Evolutionary conservation across 2,329 filamentous ascomycete genomes (phyloP), one percentile per base, ranked within the genome.

Genomic region (Emydomyces testavorans): DNA sequence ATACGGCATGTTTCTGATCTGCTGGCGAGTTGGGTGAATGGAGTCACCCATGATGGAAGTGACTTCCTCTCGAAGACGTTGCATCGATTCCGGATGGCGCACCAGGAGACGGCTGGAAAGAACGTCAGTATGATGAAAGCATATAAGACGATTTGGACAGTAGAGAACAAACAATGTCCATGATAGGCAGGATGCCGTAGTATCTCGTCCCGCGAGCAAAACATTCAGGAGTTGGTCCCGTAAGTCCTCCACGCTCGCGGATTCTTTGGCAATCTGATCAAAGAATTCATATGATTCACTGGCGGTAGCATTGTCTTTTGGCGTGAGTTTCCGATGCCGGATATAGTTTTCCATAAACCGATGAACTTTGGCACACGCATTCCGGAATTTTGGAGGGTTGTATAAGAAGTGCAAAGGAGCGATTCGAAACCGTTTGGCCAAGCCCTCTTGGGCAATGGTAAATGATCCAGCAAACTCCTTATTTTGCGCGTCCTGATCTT

Each of bases 211-310:
- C 1, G 74, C 74, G 7, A 75, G 63, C 10, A 77, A 63, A 49
- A 76, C 75, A 38, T 80, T 78, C 23, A 88, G 73, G 46, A 90
- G 70, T 64, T 90, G 84, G 64, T 90, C 84, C 35, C 83, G 80
- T 7, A 90, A 72, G 7, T 84, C 74, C 16, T 53, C 53, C 4
- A 50, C 50, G 28, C 57, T 56, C 24, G 82, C 76, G 0, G 85
- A 89, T 66, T 83, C 85, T 36, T 71, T 71, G 31, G 84, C 84
- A 10, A 90, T 73, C 23, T 83, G 82, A 64, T 92, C 83, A 24
- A 92, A 73, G 65, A 92, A 90, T 2, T 10, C 29, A 35, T 38
- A 46, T 13, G 34, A 24, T 52, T 78, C 73, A 38, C 80, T 78
- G 1, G 31, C 36, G 7, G 18, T 8, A 1, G 35, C 11, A 15